Evolutionary conservation across 345 rosid genomes (phyloP).

Genomic region (Brassica rapa): DNA sequence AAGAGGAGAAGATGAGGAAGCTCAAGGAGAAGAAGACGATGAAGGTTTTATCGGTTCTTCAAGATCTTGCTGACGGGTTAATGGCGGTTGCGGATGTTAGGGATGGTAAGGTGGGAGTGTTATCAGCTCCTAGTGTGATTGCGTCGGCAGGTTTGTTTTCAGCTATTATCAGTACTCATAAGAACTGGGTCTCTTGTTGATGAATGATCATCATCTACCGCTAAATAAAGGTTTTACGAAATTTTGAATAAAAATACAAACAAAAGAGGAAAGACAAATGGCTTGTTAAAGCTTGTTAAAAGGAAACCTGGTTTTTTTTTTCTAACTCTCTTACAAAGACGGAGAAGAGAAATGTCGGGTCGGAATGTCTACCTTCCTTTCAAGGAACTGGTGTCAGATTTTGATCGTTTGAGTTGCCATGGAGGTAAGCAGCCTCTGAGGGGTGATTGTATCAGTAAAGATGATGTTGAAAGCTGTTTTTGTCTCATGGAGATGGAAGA

Average conservation of each 20-base stretch:
- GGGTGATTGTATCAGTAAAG: constrained; percentile 70
- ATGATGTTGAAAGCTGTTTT: constrained; percentile 73
- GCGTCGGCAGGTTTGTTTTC: constrained; percentile 81
- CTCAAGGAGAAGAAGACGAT: constrained; percentile 68
- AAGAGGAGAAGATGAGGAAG: constrained; percentile 53
- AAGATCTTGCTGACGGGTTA: constrained; percentile 83
- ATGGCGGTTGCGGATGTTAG: constrained; percentile 78
- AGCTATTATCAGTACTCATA: constrained; percentile 82
- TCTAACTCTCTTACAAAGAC: constrained; percentile 13
- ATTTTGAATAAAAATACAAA: constrained; percentile 21
- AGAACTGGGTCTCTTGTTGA: constrained; percentile 89
- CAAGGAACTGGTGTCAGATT: constrained; percentile 59
- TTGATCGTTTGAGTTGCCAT: constrained; percentile 67
- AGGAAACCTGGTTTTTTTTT: not conserved
- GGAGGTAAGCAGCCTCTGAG: constrained; percentile 80
- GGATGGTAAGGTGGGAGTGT: constrained; percentile 59
- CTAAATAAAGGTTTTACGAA: constrained; percentile 10
- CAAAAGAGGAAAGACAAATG: constrained; percentile 5
- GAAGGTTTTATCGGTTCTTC: constrained; percentile 74
- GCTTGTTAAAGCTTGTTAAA: constrained; percentile 29
- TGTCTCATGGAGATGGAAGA: constrained; percentile 88
- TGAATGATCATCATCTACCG: not conserved
- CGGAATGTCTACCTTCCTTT: constrained; percentile 62
- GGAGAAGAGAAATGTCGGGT: not conserved
- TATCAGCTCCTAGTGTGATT: constrained; percentile 56